These are phyloP conservation scores for Fusarium piperis DNA, from an alignment of 2,329 filamentous ascomycete species.

Conservation along the genomic window DNA sequence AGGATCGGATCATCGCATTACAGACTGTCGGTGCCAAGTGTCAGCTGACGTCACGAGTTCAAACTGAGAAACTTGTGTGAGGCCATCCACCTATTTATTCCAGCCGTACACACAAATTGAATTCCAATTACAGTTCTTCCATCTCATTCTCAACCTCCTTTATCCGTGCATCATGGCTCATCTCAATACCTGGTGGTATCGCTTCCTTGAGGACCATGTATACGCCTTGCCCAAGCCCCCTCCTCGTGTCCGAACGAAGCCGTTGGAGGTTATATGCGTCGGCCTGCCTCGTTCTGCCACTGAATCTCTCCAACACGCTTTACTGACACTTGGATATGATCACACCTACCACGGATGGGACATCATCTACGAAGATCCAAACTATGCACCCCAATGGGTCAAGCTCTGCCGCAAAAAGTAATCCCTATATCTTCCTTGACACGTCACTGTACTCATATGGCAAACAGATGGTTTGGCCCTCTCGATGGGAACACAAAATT, in stretches of 20 bases:
- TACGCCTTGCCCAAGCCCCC: constrained; percentile 26
- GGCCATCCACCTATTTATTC: neutral
- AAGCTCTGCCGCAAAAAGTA: constrained; percentile 20
- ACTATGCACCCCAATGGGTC: constrained; percentile 11
- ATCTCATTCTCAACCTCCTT: no score
- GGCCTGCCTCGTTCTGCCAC: constrained; percentile 47
- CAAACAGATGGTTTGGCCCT: constrained; percentile 18
- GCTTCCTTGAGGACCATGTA: constrained; percentile 14
- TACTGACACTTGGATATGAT: constrained; percentile 44
- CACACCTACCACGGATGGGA: constrained; percentile 50
- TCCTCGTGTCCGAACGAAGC: constrained; percentile 41
- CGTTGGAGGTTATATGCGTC: constrained; percentile 49
- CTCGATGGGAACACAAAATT: constrained; percentile 11
- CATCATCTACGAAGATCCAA: constrained; percentile 42
- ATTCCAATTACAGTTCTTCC: neutral
- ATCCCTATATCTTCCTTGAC: neutral
- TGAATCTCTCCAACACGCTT: constrained; percentile 48
- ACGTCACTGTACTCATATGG: neutral
- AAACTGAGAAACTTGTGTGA: neutral
- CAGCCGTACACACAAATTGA: neutral
- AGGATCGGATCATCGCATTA: neutral
- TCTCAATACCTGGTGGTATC: constrained; percentile 18
- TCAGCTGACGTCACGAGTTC: neutral
- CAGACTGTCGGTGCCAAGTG: neutral
- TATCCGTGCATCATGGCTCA: neutral